Evolutionary conservation across 129 eudicot species (phyloP).

Genomic region (Artemisia annua): DNA sequence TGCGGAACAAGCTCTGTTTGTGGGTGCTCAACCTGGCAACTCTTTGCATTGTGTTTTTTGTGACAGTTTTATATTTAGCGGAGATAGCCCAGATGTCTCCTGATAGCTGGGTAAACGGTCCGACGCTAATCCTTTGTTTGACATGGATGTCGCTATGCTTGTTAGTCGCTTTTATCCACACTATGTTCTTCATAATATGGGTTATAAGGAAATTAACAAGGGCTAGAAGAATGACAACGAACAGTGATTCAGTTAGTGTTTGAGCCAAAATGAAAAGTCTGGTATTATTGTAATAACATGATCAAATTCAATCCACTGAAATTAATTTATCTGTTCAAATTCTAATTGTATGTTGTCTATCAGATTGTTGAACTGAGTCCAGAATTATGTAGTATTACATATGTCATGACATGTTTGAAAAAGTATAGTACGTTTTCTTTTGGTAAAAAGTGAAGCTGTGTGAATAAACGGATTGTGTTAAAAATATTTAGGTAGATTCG

Average conservation of each 20-base stretch:
- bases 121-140: neutral
- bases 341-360: neutral
- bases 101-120: conserved; percentile 12
- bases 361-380: too few relatives aligned
- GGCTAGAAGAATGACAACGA: neutral
- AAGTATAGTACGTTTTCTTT: too few relatives aligned
- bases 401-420: too few relatives aligned
- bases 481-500: too few relatives aligned
- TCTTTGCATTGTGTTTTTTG: conserved; percentile 22
- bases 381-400: too few relatives aligned
- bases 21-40: conserved; percentile 33
- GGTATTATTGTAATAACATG: too few relatives aligned
- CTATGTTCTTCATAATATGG: conserved; percentile 22
- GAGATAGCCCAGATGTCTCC: conserved; percentile 30
- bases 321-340: neutral
- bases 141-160: conserved; percentile 8
- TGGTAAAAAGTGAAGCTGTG: too few relatives aligned
- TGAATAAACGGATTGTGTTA: too few relatives aligned
- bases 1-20: conserved; percentile 28
- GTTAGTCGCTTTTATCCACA: conserved; percentile 15
- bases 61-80: conserved; percentile 3
- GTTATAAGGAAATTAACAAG: neutral
- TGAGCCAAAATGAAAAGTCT: too few relatives aligned
- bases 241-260: neutral
- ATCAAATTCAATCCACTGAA: neutral